Evolutionary conservation across 1,284 basidiomycete genomes (phyloP), one percentile per base, ranked within the genome.

Genomic region (Blastosporella zonata): DNA sequence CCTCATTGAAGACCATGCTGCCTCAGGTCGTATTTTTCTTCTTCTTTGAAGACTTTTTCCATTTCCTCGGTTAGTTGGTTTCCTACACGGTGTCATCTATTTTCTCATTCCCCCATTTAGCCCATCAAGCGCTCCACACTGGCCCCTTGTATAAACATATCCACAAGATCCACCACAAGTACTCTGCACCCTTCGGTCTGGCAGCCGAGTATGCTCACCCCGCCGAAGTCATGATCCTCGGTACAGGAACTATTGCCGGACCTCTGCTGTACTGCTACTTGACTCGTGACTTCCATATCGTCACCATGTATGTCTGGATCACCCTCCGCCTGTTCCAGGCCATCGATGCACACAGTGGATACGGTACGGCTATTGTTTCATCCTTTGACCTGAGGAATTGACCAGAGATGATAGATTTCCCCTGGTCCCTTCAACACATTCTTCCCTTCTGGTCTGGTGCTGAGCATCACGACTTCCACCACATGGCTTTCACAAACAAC

Each of bases 391-490:
- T 54, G n/a, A 53, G n/a, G 13, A 35, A 18, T 12, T 25, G 39
- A 35, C 48, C 31, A 5, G 28, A 37, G 49, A 10, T 20, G 42
- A n/a, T 43, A 89, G 89, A 97, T 69, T 97, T 97, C 79, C 93
- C 93, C 3, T 96, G 93, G 93, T 96, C 92, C n/a, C 77, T 99
- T 54, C 88, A 94, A 62, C 86, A 96, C 76, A 87, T 93, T 63
- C 53, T 99, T 23, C 96, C 96, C 2, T 93, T 98, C 81, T 99
- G 96, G 96, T 93, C 93, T 20, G 96, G 97, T 43, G 97, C 96
- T 0, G 97, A 99, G 64, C 95, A 97, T 76, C 95, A 97, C 69
- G 95, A 94, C 65, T 95, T 92, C 81, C 93, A 95, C 69, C 92
- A 95, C 71, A 91, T 92, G 90, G 84, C 88, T 1, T 91, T 91